Base-by-base conservation (phyloP, 2,329 filamentous ascomycete genomes). In the Orbilia quercus region DNA sequence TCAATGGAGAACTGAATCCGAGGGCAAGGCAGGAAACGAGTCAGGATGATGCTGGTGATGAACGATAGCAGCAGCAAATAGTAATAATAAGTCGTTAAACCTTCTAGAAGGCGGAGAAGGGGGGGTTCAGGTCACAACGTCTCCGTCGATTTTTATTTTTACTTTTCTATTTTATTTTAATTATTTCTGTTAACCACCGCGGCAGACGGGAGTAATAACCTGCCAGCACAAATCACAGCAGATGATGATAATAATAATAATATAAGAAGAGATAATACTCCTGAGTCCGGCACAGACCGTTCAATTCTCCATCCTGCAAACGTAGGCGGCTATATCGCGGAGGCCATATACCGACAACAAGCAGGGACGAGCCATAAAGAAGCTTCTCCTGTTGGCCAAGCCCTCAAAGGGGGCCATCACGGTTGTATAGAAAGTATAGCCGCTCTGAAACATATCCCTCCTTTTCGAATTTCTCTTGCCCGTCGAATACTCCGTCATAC, bases 1-100 rank as follows among this genome's bases (percentile, higher is more conserved):
- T 67, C 50, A 54, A 75, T 54, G 50, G 59, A 70, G 75, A 70
- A n/a, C n/a, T n/a, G n/a, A n/a, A 64, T 28, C 18, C 6, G 22
- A n/a, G 25, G 31, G 16, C 22, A 28, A n/a, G n/a, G n/a, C n/a
- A n/a, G n/a, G n/a, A 40, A 16, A 40, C 9, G 36, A 14, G 36
- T 7, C 36, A 12, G 11, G 9, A 4, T 12, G 58, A 44, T 44
- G 45, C 54, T 47, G 57, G 31, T 31, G 20, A 28, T 23, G 47
- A 45, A n/a, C 40, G 22, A 50, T 70, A 31, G 45, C 42, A 44
- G 22, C 34, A 40, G 7, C 23, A 20, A 38, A n/a, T n/a, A n/a
- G n/a, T n/a, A 4, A 31, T 31, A 9, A 31, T 31, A 31, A 31
- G n/a, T n/a, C 40, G 7, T n/a, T 45, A n/a, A 25, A 12, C 57